Percentiles rank a stretch among this genome's conserved stretches.
Evolutionary conservation across 805 yeast genomes (phyloP).

Genomic region (Debaryomyces hansenii): DNA sequence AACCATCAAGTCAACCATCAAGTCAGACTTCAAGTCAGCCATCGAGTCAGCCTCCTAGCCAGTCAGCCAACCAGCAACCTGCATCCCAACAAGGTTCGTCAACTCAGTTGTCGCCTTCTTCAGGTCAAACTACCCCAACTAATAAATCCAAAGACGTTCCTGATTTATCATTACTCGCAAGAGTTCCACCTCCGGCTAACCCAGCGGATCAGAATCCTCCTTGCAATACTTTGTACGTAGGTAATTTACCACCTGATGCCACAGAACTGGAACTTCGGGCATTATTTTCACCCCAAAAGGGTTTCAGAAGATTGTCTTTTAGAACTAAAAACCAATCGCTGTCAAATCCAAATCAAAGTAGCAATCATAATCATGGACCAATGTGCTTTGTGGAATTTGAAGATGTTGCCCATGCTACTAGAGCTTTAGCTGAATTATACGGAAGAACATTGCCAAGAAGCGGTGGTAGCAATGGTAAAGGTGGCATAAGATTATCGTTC

Average conservation of each 20-base stretch:
- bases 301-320: slow-evolving; percentile 90
- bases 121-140: slow-evolving; percentile 12
- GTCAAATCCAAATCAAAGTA: slow-evolving; percentile 26
- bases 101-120: slow-evolving; percentile 6
- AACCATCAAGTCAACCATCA: slow-evolving; percentile 1
- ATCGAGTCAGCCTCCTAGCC: slow-evolving; percentile 2
- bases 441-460: slow-evolving; percentile 89
- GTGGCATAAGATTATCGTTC: slow-evolving; percentile 91
- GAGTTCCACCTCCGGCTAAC: slow-evolving; percentile 90
- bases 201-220: slow-evolving; percentile 99
- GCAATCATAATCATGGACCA: slow-evolving; percentile 75
- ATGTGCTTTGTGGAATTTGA: slow-evolving; percentile 99
- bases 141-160: slow-evolving; percentile 42
- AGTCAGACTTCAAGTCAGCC: slow-evolving; percentile 2
- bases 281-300: slow-evolving; percentile 83
- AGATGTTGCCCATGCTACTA: slow-evolving; percentile 89
- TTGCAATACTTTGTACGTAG: slow-evolving; percentile 94
- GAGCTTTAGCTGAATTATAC: slow-evolving; percentile 90
- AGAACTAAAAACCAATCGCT: slow-evolving; percentile 53
- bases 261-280: slow-evolving; percentile 89
- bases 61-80: slow-evolving; percentile 6
- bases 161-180: slow-evolving; percentile 69
- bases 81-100: slow-evolving; percentile 4
- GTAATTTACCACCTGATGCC: slow-evolving; percentile 96
- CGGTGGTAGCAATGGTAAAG: slow-evolving; percentile 69